These are phyloP conservation scores for Holtermanniella nyarrowii DNA, from an alignment of 768 basidiomycete species.

Conservation along the genomic window DNA sequence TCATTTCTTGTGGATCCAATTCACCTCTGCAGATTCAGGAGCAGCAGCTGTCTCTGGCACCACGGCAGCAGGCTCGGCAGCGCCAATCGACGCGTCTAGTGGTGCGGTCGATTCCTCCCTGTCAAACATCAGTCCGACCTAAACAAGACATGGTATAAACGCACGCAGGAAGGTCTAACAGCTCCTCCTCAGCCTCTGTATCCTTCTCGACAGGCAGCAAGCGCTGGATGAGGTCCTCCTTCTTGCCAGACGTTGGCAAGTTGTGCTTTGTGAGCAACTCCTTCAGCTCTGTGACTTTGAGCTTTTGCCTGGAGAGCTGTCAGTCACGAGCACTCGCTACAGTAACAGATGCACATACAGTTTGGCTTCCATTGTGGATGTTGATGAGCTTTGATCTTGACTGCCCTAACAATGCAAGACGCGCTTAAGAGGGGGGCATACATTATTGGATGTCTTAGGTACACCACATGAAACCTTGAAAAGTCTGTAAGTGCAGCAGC, in stretches of 20 bases:
- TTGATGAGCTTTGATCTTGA: no score
- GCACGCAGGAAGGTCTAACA: slow-evolving; percentile 8
- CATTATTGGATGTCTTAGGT: no score
- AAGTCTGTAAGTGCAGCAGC: no score
- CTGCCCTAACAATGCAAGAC: no score
- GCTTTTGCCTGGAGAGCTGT: slow-evolving; percentile 23
- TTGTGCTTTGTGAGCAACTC: slow-evolving; percentile 28
- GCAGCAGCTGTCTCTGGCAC: slow-evolving; percentile 2
- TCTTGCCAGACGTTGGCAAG: slow-evolving; percentile 29
- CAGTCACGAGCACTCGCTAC: not conserved
- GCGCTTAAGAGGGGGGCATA: no score
- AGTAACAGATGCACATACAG: slow-evolving; percentile 7
- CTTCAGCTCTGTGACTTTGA: slow-evolving; percentile 35
- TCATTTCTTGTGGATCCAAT: not conserved
- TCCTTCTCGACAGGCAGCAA: slow-evolving; percentile 19
- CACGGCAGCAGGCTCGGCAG: slow-evolving; percentile 7
- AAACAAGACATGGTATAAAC: slow-evolving; percentile 1
- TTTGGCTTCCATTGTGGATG: slow-evolving; percentile 18
- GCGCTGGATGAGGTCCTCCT: slow-evolving; percentile 33
- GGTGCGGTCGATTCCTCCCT: not conserved
- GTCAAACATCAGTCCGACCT: not conserved
- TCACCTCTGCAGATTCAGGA: slow-evolving; percentile 8
- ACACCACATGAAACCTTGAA: no score
- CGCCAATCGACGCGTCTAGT: not conserved
- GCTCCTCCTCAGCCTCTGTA: slow-evolving; percentile 13